Conservation (phyloP, 202 grass and related monocot genomes). For the Eragrostis tef region DNA sequence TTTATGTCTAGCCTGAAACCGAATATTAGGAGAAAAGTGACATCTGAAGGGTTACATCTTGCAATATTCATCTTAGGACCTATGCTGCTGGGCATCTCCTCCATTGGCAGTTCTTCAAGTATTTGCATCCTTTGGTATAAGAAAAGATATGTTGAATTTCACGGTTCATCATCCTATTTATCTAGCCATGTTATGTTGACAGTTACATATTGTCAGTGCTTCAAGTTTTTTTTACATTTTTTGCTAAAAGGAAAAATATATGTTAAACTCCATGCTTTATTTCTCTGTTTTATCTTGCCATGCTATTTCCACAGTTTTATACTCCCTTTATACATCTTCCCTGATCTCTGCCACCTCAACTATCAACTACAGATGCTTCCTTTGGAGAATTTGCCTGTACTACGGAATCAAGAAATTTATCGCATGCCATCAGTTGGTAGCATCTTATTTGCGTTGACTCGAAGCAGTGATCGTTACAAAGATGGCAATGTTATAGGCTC, state of each 20-base stretch:
- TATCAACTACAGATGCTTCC: slow-evolving; percentile 82
- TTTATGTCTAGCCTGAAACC: slow-evolving; percentile 10
- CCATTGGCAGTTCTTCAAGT: not conserved
- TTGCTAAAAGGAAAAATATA: slow-evolving; percentile 1
- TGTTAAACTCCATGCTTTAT: slow-evolving; percentile 16
- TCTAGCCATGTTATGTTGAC: slow-evolving; percentile 9
- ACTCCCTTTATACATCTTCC: slow-evolving; percentile 10
- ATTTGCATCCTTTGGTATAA: slow-evolving; percentile 4
- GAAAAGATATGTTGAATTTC: slow-evolving; percentile 14
- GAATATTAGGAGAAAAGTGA: not conserved
- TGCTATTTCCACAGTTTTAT: not conserved
- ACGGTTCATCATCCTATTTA: slow-evolving; percentile 23
- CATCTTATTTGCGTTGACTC: slow-evolving; percentile 62
- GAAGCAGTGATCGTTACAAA: slow-evolving; percentile 48
- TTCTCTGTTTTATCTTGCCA: slow-evolving; percentile 11
- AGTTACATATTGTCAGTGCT: not conserved
- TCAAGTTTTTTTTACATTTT: not conserved
- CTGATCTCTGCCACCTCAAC: slow-evolving; percentile 34
- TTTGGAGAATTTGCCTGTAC: slow-evolving; percentile 84
- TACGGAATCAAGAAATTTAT: slow-evolving; percentile 89
- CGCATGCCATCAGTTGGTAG: slow-evolving; percentile 83
- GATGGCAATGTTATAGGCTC: slow-evolving; percentile 32
- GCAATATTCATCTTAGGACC: not conserved
- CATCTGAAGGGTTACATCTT: not conserved
- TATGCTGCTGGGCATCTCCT: slow-evolving; percentile 1